These are phyloP conservation scores for Neurospora sp. DNA, from an alignment of 495 filamentous ascomycete genomes.

Conservation along the genomic window DNA sequence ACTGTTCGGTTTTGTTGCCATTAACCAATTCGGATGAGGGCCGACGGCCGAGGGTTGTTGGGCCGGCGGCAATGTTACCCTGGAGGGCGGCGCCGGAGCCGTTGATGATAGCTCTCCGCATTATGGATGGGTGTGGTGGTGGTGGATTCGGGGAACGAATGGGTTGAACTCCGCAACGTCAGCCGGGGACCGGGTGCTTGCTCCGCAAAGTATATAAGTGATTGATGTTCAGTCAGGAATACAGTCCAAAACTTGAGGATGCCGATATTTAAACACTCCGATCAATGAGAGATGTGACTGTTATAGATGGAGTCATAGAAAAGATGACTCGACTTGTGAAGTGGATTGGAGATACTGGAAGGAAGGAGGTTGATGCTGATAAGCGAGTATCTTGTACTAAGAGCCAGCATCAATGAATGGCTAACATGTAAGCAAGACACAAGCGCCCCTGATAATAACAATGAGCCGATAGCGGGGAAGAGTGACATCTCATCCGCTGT, in stretches of 20 bases:
- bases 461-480: slow-evolving; percentile 7
- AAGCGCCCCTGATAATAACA: not conserved
- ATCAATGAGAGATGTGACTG: not conserved
- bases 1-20: not conserved
- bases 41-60: not conserved
- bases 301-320: not conserved
- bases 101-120: not conserved
- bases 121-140: not conserved
- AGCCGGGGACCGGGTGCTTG: not conserved
- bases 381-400: not conserved
- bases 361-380: not conserved
- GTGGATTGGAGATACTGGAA: not conserved
- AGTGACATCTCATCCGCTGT: slow-evolving; percentile 2
- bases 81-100: not conserved
- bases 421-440: not conserved
- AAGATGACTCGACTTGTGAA: not conserved
- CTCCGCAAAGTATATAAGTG: not conserved
- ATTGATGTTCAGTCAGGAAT: not conserved
- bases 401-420: not conserved
- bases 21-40: not conserved
- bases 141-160: not conserved
- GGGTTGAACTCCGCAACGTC: not conserved
- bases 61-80: not conserved
- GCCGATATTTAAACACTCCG: not conserved
- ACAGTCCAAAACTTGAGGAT: not conserved